These are phyloP conservation scores for Candida yuanshanica DNA, from an alignment of 805 yeast genomes.

Conservation along the genomic window DNA sequence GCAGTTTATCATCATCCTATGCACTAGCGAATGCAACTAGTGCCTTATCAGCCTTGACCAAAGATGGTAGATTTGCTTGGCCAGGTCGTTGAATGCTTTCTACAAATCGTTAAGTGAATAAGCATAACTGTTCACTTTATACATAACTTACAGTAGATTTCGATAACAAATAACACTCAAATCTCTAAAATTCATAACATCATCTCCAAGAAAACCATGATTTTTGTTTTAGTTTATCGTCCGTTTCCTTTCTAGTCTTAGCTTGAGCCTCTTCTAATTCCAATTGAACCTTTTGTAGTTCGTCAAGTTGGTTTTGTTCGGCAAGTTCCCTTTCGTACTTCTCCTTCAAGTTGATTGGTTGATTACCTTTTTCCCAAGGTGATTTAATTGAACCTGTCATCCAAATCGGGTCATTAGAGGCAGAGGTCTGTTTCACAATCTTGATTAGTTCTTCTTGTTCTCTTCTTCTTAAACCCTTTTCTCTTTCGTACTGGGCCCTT, in stretches of 20 bases:
- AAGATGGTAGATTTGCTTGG: slow-evolving; percentile 26
- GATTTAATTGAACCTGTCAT: slow-evolving; percentile 63
- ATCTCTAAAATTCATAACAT: not conserved
- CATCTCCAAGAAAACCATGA: slow-evolving; percentile 28
- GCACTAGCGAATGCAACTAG: slow-evolving; percentile 28
- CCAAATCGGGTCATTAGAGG: slow-evolving; percentile 78
- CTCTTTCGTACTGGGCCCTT: slow-evolving; percentile 64
- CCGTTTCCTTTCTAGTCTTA: slow-evolving; percentile 25
- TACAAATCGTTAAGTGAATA: not conserved
- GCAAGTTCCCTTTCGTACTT: slow-evolving; percentile 44
- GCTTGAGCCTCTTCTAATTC: slow-evolving; percentile 31
- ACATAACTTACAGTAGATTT: not conserved
- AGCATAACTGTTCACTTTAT: not conserved
- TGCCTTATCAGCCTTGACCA: slow-evolving; percentile 22
- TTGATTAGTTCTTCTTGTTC: slow-evolving; percentile 70
- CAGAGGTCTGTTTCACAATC: slow-evolving; percentile 56
- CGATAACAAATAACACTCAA: not conserved
- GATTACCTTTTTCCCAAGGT: slow-evolving; percentile 52
- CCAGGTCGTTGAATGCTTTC: slow-evolving; percentile 13
- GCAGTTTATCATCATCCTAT: slow-evolving; percentile 15
- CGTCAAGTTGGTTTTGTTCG: slow-evolving; percentile 34
- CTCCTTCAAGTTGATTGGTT: slow-evolving; percentile 35
- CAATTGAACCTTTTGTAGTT: slow-evolving; percentile 35
- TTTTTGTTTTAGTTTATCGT: slow-evolving; percentile 25
- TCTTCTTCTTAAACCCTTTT: slow-evolving; percentile 51